Evolutionary conservation across 2,329 filamentous ascomycete species (phyloP).

Genomic region (Ascochyta lentis): DNA sequence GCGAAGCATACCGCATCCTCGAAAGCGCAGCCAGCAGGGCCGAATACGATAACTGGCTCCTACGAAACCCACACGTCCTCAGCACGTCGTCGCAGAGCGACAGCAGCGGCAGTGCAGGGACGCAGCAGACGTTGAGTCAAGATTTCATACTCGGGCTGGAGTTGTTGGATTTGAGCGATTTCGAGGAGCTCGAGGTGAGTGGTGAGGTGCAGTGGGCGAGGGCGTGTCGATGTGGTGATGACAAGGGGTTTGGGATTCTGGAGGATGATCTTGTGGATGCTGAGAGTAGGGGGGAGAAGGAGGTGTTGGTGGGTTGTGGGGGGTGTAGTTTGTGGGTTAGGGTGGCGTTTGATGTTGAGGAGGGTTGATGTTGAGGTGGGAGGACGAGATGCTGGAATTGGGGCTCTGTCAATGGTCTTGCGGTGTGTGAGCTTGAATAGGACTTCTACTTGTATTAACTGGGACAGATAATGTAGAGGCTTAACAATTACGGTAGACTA

Average conservation of each 20-base stretch:
- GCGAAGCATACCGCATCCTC: constrained; percentile 63
- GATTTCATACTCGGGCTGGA: constrained; percentile 59
- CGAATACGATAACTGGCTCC: constrained; percentile 50
- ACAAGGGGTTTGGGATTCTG: constrained; percentile 60
- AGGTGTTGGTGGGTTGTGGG: constrained; percentile 65
- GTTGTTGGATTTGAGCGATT: constrained; percentile 64
- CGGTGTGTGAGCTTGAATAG: too few species aligned
- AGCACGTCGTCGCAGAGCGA: not conserved
- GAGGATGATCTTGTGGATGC: constrained; percentile 63
- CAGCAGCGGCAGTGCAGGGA: not conserved
- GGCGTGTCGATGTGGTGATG: constrained; percentile 65
- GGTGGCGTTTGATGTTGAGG: constrained; percentile 64
- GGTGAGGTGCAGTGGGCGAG: constrained; percentile 55
- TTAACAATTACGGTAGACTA: too few species aligned
- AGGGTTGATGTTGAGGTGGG: constrained; percentile 25
- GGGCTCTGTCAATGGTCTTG: too few species aligned
- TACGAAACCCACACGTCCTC: constrained; percentile 13
- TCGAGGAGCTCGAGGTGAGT: constrained; percentile 20
- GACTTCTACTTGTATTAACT: too few species aligned
- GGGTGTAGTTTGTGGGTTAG: constrained; percentile 70
- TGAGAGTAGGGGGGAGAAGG: constrained; percentile 60
- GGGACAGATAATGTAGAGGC: too few species aligned
- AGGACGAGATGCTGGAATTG: not conserved
- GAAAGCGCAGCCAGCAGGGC: constrained; percentile 51
- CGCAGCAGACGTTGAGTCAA: constrained; percentile 8